Evolutionary conservation across 2,329 filamentous ascomycete species (phyloP), one percentile per base, ranked within the genome.

Genomic region (Capronia americana): DNA sequence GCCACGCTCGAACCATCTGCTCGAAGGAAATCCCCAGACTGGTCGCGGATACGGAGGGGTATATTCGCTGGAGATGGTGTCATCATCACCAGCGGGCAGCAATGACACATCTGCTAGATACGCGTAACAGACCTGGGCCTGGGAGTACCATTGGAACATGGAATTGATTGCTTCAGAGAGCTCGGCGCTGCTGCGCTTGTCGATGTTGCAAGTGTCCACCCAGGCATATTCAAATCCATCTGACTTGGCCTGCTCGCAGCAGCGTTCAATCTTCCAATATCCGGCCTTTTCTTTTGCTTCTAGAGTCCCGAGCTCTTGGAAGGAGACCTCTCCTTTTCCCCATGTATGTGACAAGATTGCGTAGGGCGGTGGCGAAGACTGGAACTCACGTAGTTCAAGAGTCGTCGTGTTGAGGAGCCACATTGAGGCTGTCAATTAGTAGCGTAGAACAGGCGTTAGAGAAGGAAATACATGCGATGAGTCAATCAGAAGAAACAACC

Each of bases 171-270:
- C 70, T 63, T 72, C 68, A 12, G 63, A 65, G 23, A 73, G 54
- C 59, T 72, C 69, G 10, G 69, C 69, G 24, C 68, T 72, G 56
- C 64, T 72, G 23, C 30, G 41, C 53, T 73, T 73, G 63, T 73
- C 63, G 48, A 73, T 73, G 58, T 69, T 71, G 60, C 70, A 73
- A 23, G 69, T 72, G 46, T 73, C 71, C 4, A 72, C 59, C 71
- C 71, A 73, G 1, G 70, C 68, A 38, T 74, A 73, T 24, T 30
- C 44, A 44, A 68, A 12, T 46, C 46, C 60, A 20, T 62, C 59
- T 10, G 46, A 23, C n/a, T 38, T 30, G 32, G 53, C 53, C 26
- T 32, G 53, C 17, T 30, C 46, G 59, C 66, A 26, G 50, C 59
- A 26, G 57, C 56, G n/a, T 56, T 56, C n/a, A n/a, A 56, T 32